Base-by-base conservation (phyloP, 2,329 filamentous ascomycete genomes). In the Alternaria sp. region DNA sequence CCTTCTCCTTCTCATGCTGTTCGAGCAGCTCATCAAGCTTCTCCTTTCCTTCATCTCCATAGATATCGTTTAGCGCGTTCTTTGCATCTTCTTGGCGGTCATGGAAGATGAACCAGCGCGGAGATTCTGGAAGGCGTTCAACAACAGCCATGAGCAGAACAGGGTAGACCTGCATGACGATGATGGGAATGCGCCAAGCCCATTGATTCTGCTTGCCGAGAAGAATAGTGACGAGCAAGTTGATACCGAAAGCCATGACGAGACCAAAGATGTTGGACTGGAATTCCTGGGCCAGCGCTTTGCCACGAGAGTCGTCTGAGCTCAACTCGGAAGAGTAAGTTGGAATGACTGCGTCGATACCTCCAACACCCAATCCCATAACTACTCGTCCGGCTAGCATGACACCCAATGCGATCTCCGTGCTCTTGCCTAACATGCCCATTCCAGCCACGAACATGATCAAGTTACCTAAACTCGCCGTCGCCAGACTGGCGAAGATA, bases 221-320 rank as follows among this genome's bases (percentile, higher is more conserved):
- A 1, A 73, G 70, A 6, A 83, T 74, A 0, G 86, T 88, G 3
- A 87, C 80, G 1, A 76, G 80, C 1, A 88, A 76, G 64, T 89
- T 89, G 72, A 88, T 84, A 0, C 79, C 82, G 70, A 88, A 89
- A 0, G 86, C 87, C 82, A 87, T 83, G 59, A 88, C 81, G 2
- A 89, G 73, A 0, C 87, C 86, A 57, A 88, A 86, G 63, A 89
- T 88, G 64, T 89, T 89, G 72, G 83, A 84, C 70, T 89, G 87
- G 67, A 89, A 89, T 66, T 89, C 86, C 68, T 89, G 85, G 1
- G 86, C 86, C 43, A 89, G 73, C 1, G 87, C 85, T 65, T 83
- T 84, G 6, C 87, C 87, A 44, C 87, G 77, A 2, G 84, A 81
- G 49, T 83, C 83, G 67, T 88, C 86, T n/a, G 82, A 82, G 3